phyloP scores from a whole-genome alignment of 2,329 filamentous ascomycete species.

The Venturia effusa region DNA sequence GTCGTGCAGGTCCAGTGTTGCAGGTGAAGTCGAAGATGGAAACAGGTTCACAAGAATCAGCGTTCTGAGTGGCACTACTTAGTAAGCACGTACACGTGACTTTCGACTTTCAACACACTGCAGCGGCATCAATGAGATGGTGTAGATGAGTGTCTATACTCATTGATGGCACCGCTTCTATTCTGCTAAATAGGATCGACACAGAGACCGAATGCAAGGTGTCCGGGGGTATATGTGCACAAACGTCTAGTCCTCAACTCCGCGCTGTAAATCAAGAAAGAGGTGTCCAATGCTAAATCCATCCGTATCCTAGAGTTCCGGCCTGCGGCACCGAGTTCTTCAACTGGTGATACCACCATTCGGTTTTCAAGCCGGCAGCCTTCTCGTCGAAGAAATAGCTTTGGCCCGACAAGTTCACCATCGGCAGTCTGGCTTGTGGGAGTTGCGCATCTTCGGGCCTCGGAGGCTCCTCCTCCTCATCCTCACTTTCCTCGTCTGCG shows the following conservation, averaged over 20 bases:
- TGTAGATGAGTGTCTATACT: not conserved
- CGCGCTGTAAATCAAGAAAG: not conserved
- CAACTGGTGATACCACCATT: conserved; percentile 30
- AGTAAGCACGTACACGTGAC: too few species aligned
- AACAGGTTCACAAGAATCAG: too few species aligned
- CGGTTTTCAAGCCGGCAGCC: conserved; percentile 25
- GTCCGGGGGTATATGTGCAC: not conserved
- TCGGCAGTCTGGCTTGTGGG: conserved; percentile 16
- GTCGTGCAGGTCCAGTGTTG: not conserved
- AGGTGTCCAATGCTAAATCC: not conserved
- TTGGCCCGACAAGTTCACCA: conserved; percentile 27
- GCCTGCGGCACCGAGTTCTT: conserved; percentile 18
- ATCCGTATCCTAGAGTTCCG: not conserved
- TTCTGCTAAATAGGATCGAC: not conserved
- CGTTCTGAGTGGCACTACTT: too few species aligned
- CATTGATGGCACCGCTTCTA: not conserved
- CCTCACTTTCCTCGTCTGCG: conserved; percentile 34
- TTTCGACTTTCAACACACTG: too few species aligned
- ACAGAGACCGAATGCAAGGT: too few species aligned
- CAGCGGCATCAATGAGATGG: not conserved
- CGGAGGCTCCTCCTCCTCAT: conserved; percentile 33
- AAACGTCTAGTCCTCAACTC: not conserved
- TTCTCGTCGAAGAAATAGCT: conserved; percentile 30
- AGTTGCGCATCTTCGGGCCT: conserved; percentile 12
- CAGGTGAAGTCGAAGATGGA: not conserved